A percentile compares a stretch with the other conserved stretches of the same genome.
Evolutionary conservation across 83 land plant genomes (phyloP).

Genomic region (Diphasiastrum complanatum): DNA sequence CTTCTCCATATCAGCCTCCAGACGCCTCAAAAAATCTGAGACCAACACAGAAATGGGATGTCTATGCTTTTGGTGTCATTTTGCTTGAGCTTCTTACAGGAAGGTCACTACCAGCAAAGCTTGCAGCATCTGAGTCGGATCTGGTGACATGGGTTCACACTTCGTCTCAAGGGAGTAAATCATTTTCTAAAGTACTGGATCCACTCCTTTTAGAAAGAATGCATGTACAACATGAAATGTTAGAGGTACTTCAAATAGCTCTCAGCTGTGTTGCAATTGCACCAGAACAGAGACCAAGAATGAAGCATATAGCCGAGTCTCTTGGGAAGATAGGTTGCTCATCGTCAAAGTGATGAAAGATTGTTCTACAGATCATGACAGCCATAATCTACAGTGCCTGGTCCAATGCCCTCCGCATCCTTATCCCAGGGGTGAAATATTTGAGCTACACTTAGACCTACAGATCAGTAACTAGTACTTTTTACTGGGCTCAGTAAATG

Average conservation of each 20-base stretch:
- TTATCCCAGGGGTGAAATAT: too few species aligned
- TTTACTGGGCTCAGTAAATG: too few species aligned
- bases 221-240: constrained; percentile 49
- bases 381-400: too few species aligned
- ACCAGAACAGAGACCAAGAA: too few species aligned
- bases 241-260: constrained; percentile 58
- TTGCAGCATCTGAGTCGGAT: constrained; percentile 51
- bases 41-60: constrained; percentile 89
- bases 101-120: constrained; percentile 43
- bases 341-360: too few species aligned
- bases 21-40: constrained; percentile 46
- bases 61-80: constrained; percentile 80
- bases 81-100: constrained; percentile 84
- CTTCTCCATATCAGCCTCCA: constrained; percentile 71
- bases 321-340: too few species aligned
- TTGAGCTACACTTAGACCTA: too few species aligned
- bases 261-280: too few species aligned
- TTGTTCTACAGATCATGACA: too few species aligned
- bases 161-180: constrained; percentile 58
- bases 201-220: constrained; percentile 41
- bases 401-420: too few species aligned
- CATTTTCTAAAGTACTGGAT: constrained; percentile 65
- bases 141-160: constrained; percentile 62
- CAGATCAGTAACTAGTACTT: too few species aligned
- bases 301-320: too few species aligned